phyloP scores from a whole-genome alignment of 2,329 filamentous ascomycete genomes.

The Xylaria multiplex region DNA sequence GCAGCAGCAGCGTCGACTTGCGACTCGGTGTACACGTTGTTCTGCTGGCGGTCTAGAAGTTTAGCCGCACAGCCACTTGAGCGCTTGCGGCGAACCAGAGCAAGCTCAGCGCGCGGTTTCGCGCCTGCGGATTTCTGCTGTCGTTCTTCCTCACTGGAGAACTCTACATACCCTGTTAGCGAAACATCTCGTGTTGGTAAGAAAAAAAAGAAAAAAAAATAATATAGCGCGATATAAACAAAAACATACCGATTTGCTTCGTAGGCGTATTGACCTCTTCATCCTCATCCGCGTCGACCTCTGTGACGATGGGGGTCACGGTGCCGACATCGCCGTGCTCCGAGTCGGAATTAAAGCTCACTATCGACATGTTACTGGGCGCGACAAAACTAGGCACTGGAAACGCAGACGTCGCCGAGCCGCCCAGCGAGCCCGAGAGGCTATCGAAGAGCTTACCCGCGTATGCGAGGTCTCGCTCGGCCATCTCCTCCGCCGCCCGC shows the following conservation, averaged over 20 bases:
- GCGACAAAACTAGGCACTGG: constrained; percentile 37
- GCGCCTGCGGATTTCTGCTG: constrained; percentile 14
- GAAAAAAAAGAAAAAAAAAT: not conserved
- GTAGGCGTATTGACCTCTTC: constrained; percentile 11
- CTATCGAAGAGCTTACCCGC: constrained; percentile 46
- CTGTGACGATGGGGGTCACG: constrained; percentile 35
- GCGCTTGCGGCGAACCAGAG: not conserved
- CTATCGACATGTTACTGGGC: constrained; percentile 46
- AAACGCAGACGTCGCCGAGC: constrained; percentile 39
- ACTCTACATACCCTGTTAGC: constrained; percentile 37
- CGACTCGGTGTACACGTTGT: constrained; percentile 11
- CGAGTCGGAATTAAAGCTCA: constrained; percentile 42
- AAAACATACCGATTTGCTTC: constrained; percentile 41
- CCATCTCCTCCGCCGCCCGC: constrained; percentile 39
- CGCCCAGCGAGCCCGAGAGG: constrained; percentile 34
- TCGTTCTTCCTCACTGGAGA: constrained; percentile 37
- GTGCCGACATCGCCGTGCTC: constrained; percentile 32
- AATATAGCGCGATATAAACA: not conserved
- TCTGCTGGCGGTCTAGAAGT: not conserved
- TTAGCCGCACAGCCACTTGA: not conserved
- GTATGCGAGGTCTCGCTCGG: constrained; percentile 43
- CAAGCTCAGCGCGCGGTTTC: not conserved
- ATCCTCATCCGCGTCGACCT: constrained; percentile 31
- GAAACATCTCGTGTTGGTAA: not conserved
- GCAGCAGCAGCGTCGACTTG: not conserved